These are phyloP conservation scores for Diaporthe caulivora DNA, from an alignment of 2,329 filamentous ascomycete genomes.

Conservation along the genomic window DNA sequence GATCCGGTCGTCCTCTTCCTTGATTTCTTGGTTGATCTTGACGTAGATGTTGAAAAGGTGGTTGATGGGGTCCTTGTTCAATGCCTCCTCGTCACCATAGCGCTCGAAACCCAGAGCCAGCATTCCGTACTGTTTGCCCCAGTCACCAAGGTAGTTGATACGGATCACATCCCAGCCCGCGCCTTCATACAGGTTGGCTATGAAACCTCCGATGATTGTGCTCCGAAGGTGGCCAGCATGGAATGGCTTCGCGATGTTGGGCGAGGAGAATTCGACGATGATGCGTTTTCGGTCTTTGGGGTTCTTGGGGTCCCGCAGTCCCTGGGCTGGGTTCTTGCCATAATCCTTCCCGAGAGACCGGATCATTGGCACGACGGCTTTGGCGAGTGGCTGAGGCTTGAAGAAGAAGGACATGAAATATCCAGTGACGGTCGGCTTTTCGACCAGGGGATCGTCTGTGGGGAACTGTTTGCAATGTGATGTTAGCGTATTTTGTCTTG, in stretches of 20 bases:
- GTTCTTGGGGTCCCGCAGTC: slow-evolving; percentile 72
- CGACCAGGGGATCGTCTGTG: slow-evolving; percentile 75
- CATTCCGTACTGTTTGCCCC: slow-evolving; percentile 83
- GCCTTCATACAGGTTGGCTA: slow-evolving; percentile 77
- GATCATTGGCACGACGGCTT: slow-evolving; percentile 77
- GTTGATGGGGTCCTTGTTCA: slow-evolving; percentile 81
- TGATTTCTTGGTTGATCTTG: slow-evolving; percentile 77
- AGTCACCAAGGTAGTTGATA: slow-evolving; percentile 85
- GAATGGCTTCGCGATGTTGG: slow-evolving; percentile 89
- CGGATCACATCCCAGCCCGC: slow-evolving; percentile 80
- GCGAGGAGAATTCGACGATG: slow-evolving; percentile 86
- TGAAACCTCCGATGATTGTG: slow-evolving; percentile 84
- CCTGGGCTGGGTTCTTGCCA: slow-evolving; percentile 73
- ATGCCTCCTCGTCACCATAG: slow-evolving; percentile 79
- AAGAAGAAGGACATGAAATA: slow-evolving; percentile 86
- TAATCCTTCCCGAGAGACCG: slow-evolving; percentile 71
- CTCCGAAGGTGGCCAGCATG: slow-evolving; percentile 82
- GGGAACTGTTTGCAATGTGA: slow-evolving; percentile 69
- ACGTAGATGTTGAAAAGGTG: slow-evolving; percentile 88
- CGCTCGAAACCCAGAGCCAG: slow-evolving; percentile 81
- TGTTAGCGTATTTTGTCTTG: not conserved
- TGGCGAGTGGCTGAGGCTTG: slow-evolving; percentile 74
- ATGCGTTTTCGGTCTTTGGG: slow-evolving; percentile 73
- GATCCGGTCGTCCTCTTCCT: slow-evolving; percentile 75
- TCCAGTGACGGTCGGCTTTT: slow-evolving; percentile 75